A percentile compares a stretch with the other conserved stretches of the same genome.
phyloP scores from a whole-genome alignment of 2,329 filamentous ascomycete genomes.

The Apiospora saccharicola region DNA sequence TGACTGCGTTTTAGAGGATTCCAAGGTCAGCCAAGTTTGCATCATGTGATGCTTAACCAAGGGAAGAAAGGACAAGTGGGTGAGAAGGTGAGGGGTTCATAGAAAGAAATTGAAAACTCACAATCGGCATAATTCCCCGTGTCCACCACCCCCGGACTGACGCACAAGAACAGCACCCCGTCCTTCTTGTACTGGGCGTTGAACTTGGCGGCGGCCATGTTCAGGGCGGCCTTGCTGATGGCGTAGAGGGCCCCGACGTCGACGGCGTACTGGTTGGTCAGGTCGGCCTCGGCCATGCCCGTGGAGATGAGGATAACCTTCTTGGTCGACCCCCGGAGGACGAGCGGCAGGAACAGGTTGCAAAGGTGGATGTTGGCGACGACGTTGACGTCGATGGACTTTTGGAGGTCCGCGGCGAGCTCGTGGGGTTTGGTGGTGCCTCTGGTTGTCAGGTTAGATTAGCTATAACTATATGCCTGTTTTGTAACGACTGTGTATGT shows the following conservation, averaged over 20 bases:
- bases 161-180: slow-evolving; percentile 58
- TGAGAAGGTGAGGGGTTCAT: not conserved
- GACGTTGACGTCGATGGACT: slow-evolving; percentile 55
- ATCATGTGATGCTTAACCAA: no score
- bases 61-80: no score
- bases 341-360: slow-evolving; percentile 59
- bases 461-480: not conserved
- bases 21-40: not conserved
- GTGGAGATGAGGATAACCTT: slow-evolving; percentile 44
- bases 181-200: slow-evolving; percentile 55
- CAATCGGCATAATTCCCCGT: not conserved
- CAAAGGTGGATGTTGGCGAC: slow-evolving; percentile 60
- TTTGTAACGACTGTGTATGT: no score
- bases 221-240: slow-evolving; percentile 47
- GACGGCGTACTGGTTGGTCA: slow-evolving; percentile 42
- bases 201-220: slow-evolving; percentile 60
- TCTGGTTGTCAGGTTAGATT: not conserved
- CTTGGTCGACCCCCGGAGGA: slow-evolving; percentile 55
- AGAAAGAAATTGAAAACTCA: not conserved
- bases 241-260: slow-evolving; percentile 44
- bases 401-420: slow-evolving; percentile 44
- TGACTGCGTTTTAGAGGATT: not conserved
- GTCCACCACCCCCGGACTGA: slow-evolving; percentile 61
- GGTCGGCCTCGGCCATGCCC: slow-evolving; percentile 61
- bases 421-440: slow-evolving; percentile 42